Evolutionary conservation across 768 basidiomycete genomes (phyloP), one percentile per base, ranked within the genome.

Genomic region (Mycena pura): DNA sequence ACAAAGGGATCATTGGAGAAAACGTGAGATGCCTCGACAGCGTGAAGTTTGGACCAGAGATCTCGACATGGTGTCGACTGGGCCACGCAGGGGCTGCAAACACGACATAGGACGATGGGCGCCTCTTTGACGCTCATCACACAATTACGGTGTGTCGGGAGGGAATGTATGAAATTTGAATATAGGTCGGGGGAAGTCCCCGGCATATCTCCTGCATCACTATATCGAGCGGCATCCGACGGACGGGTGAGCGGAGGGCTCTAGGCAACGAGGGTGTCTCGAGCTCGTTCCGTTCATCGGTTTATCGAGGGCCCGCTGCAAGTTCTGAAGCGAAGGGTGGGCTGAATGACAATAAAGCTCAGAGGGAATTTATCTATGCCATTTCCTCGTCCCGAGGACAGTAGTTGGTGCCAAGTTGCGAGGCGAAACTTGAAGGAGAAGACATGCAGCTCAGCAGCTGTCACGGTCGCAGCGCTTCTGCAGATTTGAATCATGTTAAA

Each of bases 21-120:
- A n/a, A n/a, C n/a, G n/a, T n/a, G n/a, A n/a, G n/a, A n/a, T n/a
- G n/a, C n/a, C 25, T 61, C 52, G 1, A 54, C 60, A 19, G 49
- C 19, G 22, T 61, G 60, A 3, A 61, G 43, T 5, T 28, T 19
- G 17, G 44, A 27, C 22, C 62, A 63, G 4, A 63, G n/a, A n/a
- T n/a, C n/a, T n/a, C n/a, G 38, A 1, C 44, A 31, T 2, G 62
- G 62, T 29, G 56, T 63, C 25, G 57, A 38, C 21, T 39, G 44
- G 3, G 50, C 43, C 3, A 63, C 46, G 15, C 62, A 63, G 5
- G 27, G 27, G 44, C 62, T 56, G 38, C 62, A 63, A 5, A 63
- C 39, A 19, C 62, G 62, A 1, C 55, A 49, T 3, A 63, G 50
- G 15, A 59, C 34, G 5, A 63, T 31, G 10, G 62, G 62, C 15